Base-by-base conservation (phyloP, 139 green algal genomes). In the Asterochloris sp. region DNA sequence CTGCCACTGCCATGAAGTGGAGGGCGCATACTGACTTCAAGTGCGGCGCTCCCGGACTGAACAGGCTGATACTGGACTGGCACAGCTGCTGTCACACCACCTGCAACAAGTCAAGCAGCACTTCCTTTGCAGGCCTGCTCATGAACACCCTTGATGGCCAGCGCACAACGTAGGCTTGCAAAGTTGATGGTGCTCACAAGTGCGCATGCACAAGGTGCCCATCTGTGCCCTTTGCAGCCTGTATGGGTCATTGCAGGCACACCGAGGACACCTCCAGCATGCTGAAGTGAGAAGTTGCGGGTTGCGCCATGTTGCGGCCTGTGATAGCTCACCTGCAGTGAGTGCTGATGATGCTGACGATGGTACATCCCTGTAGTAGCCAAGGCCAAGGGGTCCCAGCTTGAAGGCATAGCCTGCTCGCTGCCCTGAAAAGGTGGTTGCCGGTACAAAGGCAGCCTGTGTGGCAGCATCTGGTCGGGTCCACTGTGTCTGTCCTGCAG, bases 371-470 rank as follows among this genome's bases (percentile, higher is more conserved):
- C 71, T 63, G 84, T 93, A 93, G 78, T 93, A 93, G 9, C 90
- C 90, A 66, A 89, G 67, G 9, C 90, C 92, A 13, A 82, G 54
- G 24, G 83, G 10, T 0, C 90, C 93, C 64, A 78, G 78, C 73
- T 91, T 94, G 86, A 95, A 97, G 16, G 91, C 84, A 62, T 93
- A 95, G 9, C 92, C 92, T 11, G 81, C 29, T 11, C 87, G 77
- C 0, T 85, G 81, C 6, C 93, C 93, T 23, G 82, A 61, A 75
- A 96, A 96, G 0, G 80, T 24, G 0, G 83, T 38, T 12, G 87
- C 73, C 29, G 88, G 73, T 2, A 80, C 76, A 27, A 85, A 78
- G 19, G 81, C 63, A 38, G 78, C 67, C 9, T n/a, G 78, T 29
- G 73, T 62, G 68, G 73, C 29, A 62, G 60, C 73, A 9, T 13